phyloP scores from a whole-genome alignment of 495 filamentous ascomycete species.

The Hypoxylon intermedium region DNA sequence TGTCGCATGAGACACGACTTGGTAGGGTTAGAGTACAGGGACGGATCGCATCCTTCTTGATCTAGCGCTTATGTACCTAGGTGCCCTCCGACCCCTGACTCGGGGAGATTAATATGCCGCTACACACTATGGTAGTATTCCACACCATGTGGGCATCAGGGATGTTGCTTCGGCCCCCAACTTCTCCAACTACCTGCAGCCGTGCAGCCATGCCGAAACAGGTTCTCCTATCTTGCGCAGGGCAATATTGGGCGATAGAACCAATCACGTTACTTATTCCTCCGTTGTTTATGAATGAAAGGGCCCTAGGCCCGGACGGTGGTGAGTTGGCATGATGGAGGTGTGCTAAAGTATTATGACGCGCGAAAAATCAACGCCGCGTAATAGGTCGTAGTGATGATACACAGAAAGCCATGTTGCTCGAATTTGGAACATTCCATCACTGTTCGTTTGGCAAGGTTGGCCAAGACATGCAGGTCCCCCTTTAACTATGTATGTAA shows the following conservation, averaged over 20 bases:
- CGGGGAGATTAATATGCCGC: slow-evolving; percentile 44
- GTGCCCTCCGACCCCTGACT: slow-evolving; percentile 30
- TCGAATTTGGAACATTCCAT: slow-evolving; percentile 20
- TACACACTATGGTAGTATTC: slow-evolving; percentile 27
- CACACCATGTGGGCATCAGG: slow-evolving; percentile 31
- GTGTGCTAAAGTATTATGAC: slow-evolving; percentile 7
- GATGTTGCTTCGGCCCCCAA: slow-evolving; percentile 21
- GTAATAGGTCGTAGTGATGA: background rate
- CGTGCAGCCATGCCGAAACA: slow-evolving; percentile 27
- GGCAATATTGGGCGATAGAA: background rate
- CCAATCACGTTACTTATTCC: slow-evolving; percentile 5
- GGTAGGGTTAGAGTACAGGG: slow-evolving; percentile 33
- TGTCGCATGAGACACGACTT: slow-evolving; percentile 16
- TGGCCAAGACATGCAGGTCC: slow-evolving; percentile 6
- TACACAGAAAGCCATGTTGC: slow-evolving; percentile 12
- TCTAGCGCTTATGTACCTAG: slow-evolving; percentile 47
- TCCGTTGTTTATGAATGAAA: slow-evolving; percentile 27
- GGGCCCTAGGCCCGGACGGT: slow-evolving; percentile 4
- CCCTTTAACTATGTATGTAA: slow-evolving; percentile 1
- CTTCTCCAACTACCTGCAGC: slow-evolving; percentile 32
- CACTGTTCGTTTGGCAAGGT: background rate
- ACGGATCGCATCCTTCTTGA: slow-evolving; percentile 37
- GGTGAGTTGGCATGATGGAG: slow-evolving; percentile 17
- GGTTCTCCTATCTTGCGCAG: slow-evolving; percentile 35
- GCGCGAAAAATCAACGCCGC: background rate